A percentile compares a stretch with the other conserved stretches of the same genome.
Conservation (phyloP, 179 eudicot species). For the Beta corolliflora region DNA sequence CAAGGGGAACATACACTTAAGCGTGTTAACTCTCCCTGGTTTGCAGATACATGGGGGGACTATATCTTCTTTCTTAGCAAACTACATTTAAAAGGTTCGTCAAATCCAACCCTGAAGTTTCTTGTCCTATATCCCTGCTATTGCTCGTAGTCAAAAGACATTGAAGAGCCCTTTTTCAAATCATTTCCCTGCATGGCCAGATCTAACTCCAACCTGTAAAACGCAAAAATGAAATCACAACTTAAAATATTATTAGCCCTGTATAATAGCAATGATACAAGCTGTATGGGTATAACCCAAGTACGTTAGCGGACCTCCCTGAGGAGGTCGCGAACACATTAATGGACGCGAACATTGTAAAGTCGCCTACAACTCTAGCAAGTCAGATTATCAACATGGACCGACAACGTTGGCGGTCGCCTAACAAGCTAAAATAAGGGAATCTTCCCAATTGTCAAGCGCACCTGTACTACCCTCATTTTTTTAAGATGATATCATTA, state of each 20-base stretch:
- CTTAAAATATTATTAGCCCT: background rate
- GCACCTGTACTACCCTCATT: too few species aligned
- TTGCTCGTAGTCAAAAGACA: conserved; percentile 96
- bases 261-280: background rate
- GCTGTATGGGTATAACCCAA: too few species aligned
- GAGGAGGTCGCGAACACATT: too few species aligned
- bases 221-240: conserved; percentile 22
- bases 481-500: too few species aligned
- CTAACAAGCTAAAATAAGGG: too few species aligned
- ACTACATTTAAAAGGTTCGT: conserved; percentile 80
- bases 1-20: conserved; percentile 61
- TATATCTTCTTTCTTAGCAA: conserved; percentile 73
- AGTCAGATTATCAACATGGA: too few species aligned
- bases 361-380: too few species aligned
- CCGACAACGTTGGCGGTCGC: too few species aligned
- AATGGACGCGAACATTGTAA: too few species aligned
- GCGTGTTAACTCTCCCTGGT: conserved; percentile 95
- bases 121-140: conserved; percentile 93
- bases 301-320: too few species aligned
- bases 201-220: conserved; percentile 81
- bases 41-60: conserved; percentile 93
- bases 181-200: conserved; percentile 95
- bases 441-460: too few species aligned
- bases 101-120: conserved; percentile 75
- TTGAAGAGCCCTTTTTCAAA: conserved; percentile 85